phyloP scores from a whole-genome alignment of 495 filamentous ascomycete species.

The Penicillium salamii region DNA sequence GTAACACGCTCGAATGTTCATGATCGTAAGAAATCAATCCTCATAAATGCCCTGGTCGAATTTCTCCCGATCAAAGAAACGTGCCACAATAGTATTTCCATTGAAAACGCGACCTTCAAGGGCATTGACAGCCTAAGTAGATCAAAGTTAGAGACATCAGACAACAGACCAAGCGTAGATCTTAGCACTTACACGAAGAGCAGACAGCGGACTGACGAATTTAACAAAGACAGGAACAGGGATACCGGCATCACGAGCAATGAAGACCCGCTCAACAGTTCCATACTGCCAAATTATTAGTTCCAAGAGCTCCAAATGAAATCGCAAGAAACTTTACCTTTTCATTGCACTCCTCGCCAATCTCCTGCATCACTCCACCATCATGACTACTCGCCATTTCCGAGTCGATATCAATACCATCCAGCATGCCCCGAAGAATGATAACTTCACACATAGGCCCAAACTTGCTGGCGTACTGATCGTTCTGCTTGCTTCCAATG shows the following conservation, averaged over 20 bases:
- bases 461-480: conserved; percentile 58
- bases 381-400: conserved; percentile 59
- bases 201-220: conserved; percentile 77
- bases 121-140: conserved; percentile 74
- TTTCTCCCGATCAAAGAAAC: conserved; percentile 75
- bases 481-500: conserved; percentile 58
- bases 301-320: neutral
- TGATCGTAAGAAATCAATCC: conserved; percentile 16
- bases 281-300: conserved; percentile 59
- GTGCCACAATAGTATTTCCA: conserved; percentile 73
- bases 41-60: conserved; percentile 74
- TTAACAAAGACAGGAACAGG: conserved; percentile 79
- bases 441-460: conserved; percentile 78
- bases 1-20: neutral
- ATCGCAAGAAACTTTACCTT: conserved; percentile 49
- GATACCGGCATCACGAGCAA: conserved; percentile 53
- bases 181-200: conserved; percentile 63
- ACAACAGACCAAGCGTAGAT: conserved; percentile 1
- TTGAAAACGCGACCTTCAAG: conserved; percentile 82
- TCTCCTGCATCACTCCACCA: conserved; percentile 82
- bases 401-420: conserved; percentile 68
- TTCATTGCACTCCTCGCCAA: conserved; percentile 85
- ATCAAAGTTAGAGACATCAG: conserved; percentile 1
- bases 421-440: conserved; percentile 74
- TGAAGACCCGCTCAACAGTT: conserved; percentile 76